Conservation (phyloP, 371 early-diverging fungal genomes). For the Mucor circinelloides region DNA sequence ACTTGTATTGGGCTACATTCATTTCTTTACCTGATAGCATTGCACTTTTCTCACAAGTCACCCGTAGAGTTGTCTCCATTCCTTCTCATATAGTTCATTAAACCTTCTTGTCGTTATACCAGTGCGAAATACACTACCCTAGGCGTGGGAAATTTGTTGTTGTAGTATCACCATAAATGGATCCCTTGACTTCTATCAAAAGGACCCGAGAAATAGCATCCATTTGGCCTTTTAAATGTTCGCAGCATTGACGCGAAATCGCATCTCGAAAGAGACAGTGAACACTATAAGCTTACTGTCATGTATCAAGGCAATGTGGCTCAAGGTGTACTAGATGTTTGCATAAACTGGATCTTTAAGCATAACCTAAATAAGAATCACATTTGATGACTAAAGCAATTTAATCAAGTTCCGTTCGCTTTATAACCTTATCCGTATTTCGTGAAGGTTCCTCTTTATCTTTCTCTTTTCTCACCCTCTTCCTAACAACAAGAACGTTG, state of each 20-base stretch:
- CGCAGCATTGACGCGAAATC: background rate
- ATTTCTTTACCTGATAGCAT: slow-evolving; percentile 20
- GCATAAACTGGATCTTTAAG: background rate
- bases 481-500: background rate
- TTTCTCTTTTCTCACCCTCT: slow-evolving; percentile 1
- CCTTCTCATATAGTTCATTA: background rate
- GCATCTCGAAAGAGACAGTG: background rate
- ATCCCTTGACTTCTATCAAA: background rate
- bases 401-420: slow-evolving; percentile 25
- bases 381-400: slow-evolving; percentile 25
- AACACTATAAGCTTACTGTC: background rate
- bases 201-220: background rate
- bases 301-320: background rate
- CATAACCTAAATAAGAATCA: background rate
- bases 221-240: background rate
- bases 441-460: slow-evolving; percentile 2
- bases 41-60: slow-evolving; percentile 3
- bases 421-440: background rate
- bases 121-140: background rate
- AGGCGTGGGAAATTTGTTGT: slow-evolving; percentile 17
- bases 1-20: slow-evolving; percentile 55
- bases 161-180: background rate
- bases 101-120: background rate
- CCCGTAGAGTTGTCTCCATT: background rate
- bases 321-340: background rate